phyloP scores from a whole-genome alignment of 352 stramenopile genomes.

The Phytophthora melonis region DNA sequence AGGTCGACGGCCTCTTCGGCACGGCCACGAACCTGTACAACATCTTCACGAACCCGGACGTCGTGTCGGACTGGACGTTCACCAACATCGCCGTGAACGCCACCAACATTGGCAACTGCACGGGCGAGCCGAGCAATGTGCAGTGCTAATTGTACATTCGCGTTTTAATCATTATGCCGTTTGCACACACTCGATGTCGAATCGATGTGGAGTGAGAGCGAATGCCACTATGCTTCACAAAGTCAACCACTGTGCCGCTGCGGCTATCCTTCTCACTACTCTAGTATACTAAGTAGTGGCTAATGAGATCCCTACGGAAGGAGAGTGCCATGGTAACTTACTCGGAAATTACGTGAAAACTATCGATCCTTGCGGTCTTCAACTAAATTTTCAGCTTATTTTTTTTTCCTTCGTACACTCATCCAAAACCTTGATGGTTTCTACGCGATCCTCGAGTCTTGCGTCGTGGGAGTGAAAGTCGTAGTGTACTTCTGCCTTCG shows the following conservation, averaged over 20 bases:
- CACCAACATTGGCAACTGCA: slow-evolving; percentile 17
- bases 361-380: no score
- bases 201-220: background rate
- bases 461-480: no score
- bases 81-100: slow-evolving; percentile 23
- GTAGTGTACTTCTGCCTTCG: no score
- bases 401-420: no score
- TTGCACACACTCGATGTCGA: background rate
- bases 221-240: background rate
- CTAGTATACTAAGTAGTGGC: no score
- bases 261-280: no score
- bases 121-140: slow-evolving; percentile 11
- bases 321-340: no score
- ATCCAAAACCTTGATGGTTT: no score
- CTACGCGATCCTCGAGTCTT: no score
- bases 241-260: background rate
- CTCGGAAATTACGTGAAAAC: no score
- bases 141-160: slow-evolving; percentile 1
- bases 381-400: no score
- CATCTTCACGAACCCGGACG: slow-evolving; percentile 25
- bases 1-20: slow-evolving; percentile 27
- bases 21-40: slow-evolving; percentile 37
- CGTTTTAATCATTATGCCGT: background rate
- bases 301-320: no score
- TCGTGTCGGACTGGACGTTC: slow-evolving; percentile 27